phyloP scores from a whole-genome alignment of 2,329 filamentous ascomycete species.

The Trichoderma sp. region DNA sequence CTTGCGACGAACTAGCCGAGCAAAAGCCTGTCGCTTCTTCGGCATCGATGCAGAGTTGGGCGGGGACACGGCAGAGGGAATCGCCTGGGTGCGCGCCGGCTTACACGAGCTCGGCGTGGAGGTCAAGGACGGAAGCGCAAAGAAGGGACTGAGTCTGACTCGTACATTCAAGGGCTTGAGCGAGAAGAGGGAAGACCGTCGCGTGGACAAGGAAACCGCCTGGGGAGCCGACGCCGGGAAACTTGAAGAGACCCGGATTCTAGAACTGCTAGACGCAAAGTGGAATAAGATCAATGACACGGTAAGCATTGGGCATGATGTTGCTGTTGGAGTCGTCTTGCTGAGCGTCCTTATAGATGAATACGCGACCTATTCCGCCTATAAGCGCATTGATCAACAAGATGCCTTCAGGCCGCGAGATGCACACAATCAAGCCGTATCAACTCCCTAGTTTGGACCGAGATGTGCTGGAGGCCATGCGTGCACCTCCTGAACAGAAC shows the following conservation, averaged over 20 bases:
- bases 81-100: constrained; percentile 83
- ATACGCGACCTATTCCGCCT: constrained; percentile 75
- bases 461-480: constrained; percentile 64
- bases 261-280: constrained; percentile 84
- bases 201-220: constrained; percentile 69
- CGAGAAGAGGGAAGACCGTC: constrained; percentile 77
- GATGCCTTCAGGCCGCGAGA: constrained; percentile 87
- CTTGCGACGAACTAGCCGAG: constrained; percentile 72
- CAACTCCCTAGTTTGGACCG: constrained; percentile 65
- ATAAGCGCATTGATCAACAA: constrained; percentile 70
- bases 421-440: constrained; percentile 72
- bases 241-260: constrained; percentile 79
- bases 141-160: constrained; percentile 59
- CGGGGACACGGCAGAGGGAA: constrained; percentile 78
- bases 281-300: constrained; percentile 95
- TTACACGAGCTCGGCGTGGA: constrained; percentile 73
- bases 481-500: constrained; percentile 42
- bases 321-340: not conserved
- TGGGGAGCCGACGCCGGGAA: constrained; percentile 86
- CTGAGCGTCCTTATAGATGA: constrained; percentile 58
- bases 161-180: constrained; percentile 73
- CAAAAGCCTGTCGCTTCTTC: constrained; percentile 86
- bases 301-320: constrained; percentile 52
- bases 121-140: constrained; percentile 50
- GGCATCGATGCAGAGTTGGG: constrained; percentile 85